Base-by-base conservation (phyloP, 1,284 basidiomycete species). In the Fomitopsis pinicola region DNA sequence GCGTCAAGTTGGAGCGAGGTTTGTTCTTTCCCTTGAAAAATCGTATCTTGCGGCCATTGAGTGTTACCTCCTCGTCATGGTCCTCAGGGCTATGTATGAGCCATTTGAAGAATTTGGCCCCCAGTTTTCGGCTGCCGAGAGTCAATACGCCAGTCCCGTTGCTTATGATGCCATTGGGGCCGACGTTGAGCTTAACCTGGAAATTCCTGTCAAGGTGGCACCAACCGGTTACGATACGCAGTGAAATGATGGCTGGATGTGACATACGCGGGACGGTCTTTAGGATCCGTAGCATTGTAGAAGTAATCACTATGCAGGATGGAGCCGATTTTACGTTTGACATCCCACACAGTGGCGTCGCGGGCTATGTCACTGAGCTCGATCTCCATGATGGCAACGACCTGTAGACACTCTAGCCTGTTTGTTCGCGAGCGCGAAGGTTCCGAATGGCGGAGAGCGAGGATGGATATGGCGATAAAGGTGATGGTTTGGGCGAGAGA, bases 221-320 rank as follows among this genome's bases (percentile, higher is more conserved):
- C 9, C 15, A 26, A 40, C 9, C 55, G 60, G 80, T 73, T 28
- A 69, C 69, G 48, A 75, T 28, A 19, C 22, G 35, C 8, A 12
- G 26, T 45, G 58, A 36, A 7, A 54, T 22, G 19, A 35, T 14
- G 26, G 10, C 8, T 22, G 36, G 35, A 7, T 36, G 5, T 6
- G 5, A 72, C 71, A 65, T 60, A 72, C 71, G 70, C 61, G 5
- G 67, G 77, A 38, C 80, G 68, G n/a, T 63, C 62, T 53, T 72
- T 71, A 26, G 71, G 68, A 62, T 68, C 66, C 33, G 77, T 69
- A 42, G 78, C 68, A 59, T 80, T 73, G 69, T 59, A 76, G 65
- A 86, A 85, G 22, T 78, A 78, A 53, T 79, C 75, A 19, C 80
- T 77, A 65, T 89, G 87, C 1, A 91, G 72, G 54, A 85, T 75